A percentile compares a stretch with the other conserved stretches of the same genome.
Conservation (phyloP, 208 protist species). For the Endotrypanum monterogeii region DNA sequence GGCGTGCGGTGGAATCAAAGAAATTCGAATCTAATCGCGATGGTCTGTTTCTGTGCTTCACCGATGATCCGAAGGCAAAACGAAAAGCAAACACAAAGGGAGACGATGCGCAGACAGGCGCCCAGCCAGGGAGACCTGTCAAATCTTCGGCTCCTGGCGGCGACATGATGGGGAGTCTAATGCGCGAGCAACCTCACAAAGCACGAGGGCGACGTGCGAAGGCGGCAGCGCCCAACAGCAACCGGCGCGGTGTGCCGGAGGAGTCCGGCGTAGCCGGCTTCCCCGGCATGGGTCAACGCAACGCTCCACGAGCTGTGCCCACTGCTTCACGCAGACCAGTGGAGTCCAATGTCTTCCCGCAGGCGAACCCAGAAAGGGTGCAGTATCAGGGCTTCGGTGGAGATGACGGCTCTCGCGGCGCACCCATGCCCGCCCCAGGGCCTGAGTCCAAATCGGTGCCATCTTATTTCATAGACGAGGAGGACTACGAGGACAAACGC, state of each 20-base stretch:
- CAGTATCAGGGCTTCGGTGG: not conserved
- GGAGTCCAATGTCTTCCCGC: constrained; percentile 37
- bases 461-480: constrained; percentile 11
- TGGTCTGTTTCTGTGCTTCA: constrained; percentile 77
- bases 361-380: constrained; percentile 2
- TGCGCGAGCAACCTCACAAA: constrained; percentile 25
- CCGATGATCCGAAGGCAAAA: constrained; percentile 27
- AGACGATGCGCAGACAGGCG: not conserved
- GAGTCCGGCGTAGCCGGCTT: constrained; percentile 37
- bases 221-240: not conserved
- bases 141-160: not conserved
- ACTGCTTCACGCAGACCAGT: constrained; percentile 31
- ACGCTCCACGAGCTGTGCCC: constrained; percentile 14
- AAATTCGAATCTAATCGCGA: constrained; percentile 56
- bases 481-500: constrained; percentile 26
- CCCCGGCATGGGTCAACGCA: constrained; percentile 42
- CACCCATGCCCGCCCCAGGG: not conserved
- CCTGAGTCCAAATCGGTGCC: constrained; percentile 5
- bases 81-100: not conserved
- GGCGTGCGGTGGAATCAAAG: constrained; percentile 38
- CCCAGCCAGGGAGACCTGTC: not conserved
- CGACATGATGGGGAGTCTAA: constrained; percentile 36
- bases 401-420: not conserved
- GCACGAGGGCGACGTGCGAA: constrained; percentile 16
- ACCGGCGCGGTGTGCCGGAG: not conserved